Base-by-base conservation (phyloP, 441 rosid species). In the Erysimum cheiri region DNA sequence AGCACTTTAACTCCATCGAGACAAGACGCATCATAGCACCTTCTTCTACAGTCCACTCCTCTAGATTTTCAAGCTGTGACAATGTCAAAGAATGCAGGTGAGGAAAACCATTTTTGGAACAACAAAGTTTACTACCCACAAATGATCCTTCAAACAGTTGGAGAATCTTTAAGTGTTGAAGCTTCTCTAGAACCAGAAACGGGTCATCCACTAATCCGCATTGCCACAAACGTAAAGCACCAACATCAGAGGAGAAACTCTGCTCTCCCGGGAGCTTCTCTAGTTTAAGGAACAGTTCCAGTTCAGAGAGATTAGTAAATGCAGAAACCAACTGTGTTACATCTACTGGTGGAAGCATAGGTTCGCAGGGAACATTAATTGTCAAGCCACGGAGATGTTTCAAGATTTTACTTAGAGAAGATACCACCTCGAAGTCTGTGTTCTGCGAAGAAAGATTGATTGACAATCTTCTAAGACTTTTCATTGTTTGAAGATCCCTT, bases 21-120 rank as follows among this genome's bases (percentile, higher is more conserved):
- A 55, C 60, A 61, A 85, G 80, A 57, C 44, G 37, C n/a, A 67
- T 32, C 80, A 85, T 74, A 24, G 82, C 86, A 33, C 83, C 82
- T 11, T 75, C 74, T 43, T 72, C 83, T 13, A 85, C 60, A n/a
- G 3, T 43, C 86, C 82, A 85, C 28, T 74, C 78, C 54, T 67
- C 73, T 41, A 67, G 49, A 19, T 53, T 68, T 12, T 67, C 48
- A 61, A 74, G 68, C 10, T 41, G 46, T 33, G 67, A 58, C 48
- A 74, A 19, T n/a, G 61, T 53, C 69, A 67, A 67, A 67, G 68
- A 67, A 28, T 60, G 46, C 24, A 74, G 69, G 9, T 35, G 73
- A 53, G 64, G 59, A n/a, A 74, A 74, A 53, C 78, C 78, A 52
- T 67, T 37, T 11, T 3, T 28, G 19, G 73, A 74, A 43, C 73